Evolutionary conservation across 2,329 filamentous ascomycete species (phyloP), one percentile per base, ranked within the genome.

Genomic region (Phialemoniopsis sp.): DNA sequence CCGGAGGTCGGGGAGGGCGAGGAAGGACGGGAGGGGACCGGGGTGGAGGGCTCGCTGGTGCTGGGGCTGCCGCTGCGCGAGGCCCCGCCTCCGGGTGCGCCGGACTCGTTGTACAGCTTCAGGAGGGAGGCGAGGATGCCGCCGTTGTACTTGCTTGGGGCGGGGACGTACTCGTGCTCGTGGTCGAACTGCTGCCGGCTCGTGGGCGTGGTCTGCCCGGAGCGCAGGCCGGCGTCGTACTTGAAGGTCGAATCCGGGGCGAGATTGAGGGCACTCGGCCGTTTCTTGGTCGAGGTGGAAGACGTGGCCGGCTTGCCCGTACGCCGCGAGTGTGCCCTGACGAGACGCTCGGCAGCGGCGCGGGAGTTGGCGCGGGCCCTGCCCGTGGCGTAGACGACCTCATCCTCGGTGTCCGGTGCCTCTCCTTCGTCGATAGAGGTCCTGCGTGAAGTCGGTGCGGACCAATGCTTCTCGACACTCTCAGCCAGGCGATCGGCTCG

Each of bases 121-220:
- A 93, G 66, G 0, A 94, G 66, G 0, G 81, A 83, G 3, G 82
- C 81, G 2, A 94, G 66, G 34, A 91, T 78, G 21, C 88, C 86
- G 21, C 82, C 83, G 36, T 82, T 78, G 56, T 87, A 90, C 46
- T 82, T 76, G 16, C 70, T 63, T 5, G 86, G 86, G 32, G 72
- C 70, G 33, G 82, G 79, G 14, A 87, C 76, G 53, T 87, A 87
- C 21, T 75, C 58, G 54, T 76, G 32, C 66, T 89, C 45, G 52
- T 80, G 34, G 75, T 81, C 34, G 74, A 87, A 58, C 83, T 83
- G 17, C 76, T 85, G 51, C 63, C 63, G 40, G 71, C 68, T 6
- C 13, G 28, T 42, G 3, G 60, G 60, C 1, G 60, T 62, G 5
- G 46, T 46, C 12, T 51, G 43, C 13, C 58, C 57, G 4, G 59